These are phyloP conservation scores for Paraglomus occultum DNA, from an alignment of 192 early-diverging fungal species.

Conservation along the genomic window DNA sequence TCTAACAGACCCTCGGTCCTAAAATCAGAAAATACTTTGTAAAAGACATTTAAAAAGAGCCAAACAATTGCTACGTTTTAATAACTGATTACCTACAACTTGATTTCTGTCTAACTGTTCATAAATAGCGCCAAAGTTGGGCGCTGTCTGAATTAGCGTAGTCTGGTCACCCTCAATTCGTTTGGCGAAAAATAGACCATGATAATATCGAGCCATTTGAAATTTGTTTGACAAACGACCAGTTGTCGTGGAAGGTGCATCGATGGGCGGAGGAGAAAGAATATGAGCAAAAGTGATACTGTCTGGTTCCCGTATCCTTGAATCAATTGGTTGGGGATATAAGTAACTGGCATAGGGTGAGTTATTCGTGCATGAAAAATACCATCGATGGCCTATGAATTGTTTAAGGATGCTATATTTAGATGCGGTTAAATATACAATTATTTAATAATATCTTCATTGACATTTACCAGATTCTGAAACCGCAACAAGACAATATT, in stretches of 20 bases:
- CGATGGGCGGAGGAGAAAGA: constrained; percentile 14
- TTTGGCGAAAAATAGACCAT: constrained; percentile 27
- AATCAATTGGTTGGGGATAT: neutral
- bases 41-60: constrained; percentile 4
- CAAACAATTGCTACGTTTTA: neutral
- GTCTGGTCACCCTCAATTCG: neutral
- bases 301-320: constrained; percentile 18
- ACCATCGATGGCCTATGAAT: constrained; percentile 23
- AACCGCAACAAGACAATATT: constrained; percentile 12
- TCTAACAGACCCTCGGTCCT: constrained; percentile 3
- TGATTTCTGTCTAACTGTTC: neutral
- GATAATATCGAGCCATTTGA: constrained; percentile 8
- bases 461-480: constrained; percentile 8
- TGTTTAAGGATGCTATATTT: no score
- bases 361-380: constrained; percentile 21
- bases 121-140: constrained; percentile 24
- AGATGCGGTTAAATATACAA: no score
- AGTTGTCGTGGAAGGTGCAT: neutral
- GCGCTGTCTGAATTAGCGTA: neutral
- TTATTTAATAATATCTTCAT: no score
- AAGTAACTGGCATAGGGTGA: neutral
- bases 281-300: constrained; percentile 7
- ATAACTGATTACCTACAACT: neutral
- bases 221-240: neutral
- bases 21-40: neutral